Base-by-base conservation (phyloP, 805 yeast species). In the Metschnikowia borealis region DNA sequence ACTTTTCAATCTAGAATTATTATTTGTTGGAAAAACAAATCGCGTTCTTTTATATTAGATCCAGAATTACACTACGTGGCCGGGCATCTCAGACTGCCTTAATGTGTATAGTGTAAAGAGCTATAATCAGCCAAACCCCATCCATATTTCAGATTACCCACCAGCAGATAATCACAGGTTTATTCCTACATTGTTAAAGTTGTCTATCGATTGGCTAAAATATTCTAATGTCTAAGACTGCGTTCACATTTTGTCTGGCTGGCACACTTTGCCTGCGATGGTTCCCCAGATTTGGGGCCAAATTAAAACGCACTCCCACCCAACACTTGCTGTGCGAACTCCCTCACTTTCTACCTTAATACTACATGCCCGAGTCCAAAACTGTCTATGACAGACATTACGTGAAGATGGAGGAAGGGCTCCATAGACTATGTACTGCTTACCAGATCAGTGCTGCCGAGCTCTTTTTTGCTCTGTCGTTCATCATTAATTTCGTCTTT, bases 401-500 rank as follows among this genome's bases (percentile, higher is more conserved):
- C 34, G 39, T n/a, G 15, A 17, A 23, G 23, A 33, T 39, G 7
- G n/a, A 10, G 20, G 34, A 23, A 23, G 21, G 33, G 40, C 26
- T 44, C 15, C 39, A 14, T 11, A 10, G 26, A 15, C 4, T 44
- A 13, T 34, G 39, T 8, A 6, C 15, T 10, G 4, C 13, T 3
- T 47, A 50, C 36, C 53, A 50, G 21, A 36, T 66, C 11, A 48
- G 66, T 3, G 26, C 57, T 6, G 51, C 59, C 1, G 76, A 71
- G 52, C 41, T 68, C 20, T 32, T 59, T 5, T 72, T 64, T 54
- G 49, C 66, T 2, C 26, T 38, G n/a, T 71, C 77, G 44, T 73
- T 73, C 47, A 33, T 67, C 14, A 37, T 62, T 37, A 75, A 82
- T 41, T 70, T 84, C 35, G 36, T 75, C 0, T 44, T 77, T 34